Base-by-base conservation (phyloP, 2,329 filamentous ascomycete genomes). In the Nigrograna mackinnonii region DNA sequence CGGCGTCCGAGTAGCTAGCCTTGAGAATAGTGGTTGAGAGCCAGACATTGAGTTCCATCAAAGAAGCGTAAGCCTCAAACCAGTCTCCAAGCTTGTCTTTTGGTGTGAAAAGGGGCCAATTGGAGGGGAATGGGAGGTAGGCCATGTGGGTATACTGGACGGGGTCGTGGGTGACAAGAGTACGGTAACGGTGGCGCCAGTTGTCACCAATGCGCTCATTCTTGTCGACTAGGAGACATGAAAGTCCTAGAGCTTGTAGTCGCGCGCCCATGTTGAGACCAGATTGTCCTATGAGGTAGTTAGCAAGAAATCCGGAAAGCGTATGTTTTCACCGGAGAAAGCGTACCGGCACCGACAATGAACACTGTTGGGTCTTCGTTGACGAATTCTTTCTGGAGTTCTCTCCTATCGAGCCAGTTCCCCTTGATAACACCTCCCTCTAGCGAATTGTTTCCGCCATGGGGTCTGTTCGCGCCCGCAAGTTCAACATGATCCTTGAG, bases 11-110 rank as follows among this genome's bases (percentile, higher is more conserved):
- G 72, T 78, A 86, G 2, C 67, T 66, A 0, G 78, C 69, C 0
- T 69, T 64, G 1, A 58, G 62, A 0, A 87, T 52, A 1, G 68
- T 74, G 0, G 82, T 81, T 9, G 64, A 68, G 0, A 73, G 79
- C 85, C 84, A 87, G 19, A 86, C 77, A 47, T 87, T 85, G 30
- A 89, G 74, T 52, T 89, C 85, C n/a, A 88, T 71, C 0, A 82
- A 64, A 4, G 71, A 76, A 1, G 78, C 84, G 50, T 89, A 88
- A 0, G 77, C 70, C 50, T 87, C 84, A 46, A 88, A 83, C 67
- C 82, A 89, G 32, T 86, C 82, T 1, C 75, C 85, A 0, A 87
- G 70, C 57, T 88, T 88, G 62, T 88, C 84, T 57, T 87, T 88
- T 4, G 84, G 83, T 0, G 84, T 86, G 61, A 86, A 89, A 13